These are phyloP conservation scores for Boletellus ananiceps DNA, from an alignment of 768 basidiomycete species.

Conservation along the genomic window DNA sequence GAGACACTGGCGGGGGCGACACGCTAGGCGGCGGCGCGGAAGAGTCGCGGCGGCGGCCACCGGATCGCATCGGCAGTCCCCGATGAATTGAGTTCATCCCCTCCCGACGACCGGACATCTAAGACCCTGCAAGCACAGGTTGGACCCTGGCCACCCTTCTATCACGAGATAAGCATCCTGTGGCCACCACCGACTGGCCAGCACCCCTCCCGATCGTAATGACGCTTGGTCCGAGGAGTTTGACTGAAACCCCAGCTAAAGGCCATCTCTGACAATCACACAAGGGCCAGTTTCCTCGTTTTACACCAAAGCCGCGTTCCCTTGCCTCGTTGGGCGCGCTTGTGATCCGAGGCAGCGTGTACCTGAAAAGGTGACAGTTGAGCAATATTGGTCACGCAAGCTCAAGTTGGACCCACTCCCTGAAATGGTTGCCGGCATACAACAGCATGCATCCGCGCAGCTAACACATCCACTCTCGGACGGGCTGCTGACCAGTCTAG, in stretches of 20 bases:
- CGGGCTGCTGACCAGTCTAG: no score
- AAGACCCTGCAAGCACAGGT: not conserved
- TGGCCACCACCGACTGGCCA: not conserved
- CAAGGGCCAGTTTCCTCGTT: not conserved
- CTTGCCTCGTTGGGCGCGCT: slow-evolving; percentile 1
- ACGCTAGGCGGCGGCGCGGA: slow-evolving; percentile 20
- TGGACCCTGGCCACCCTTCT: slow-evolving; percentile 6
- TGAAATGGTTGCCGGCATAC: not conserved
- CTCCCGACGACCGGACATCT: no score
- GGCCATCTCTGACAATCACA: no score
- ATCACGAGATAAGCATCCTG: not conserved
- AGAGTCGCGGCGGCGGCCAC: slow-evolving; percentile 16
- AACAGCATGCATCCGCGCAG: not conserved
- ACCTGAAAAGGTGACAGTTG: slow-evolving; percentile 1
- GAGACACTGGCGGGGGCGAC: slow-evolving; percentile 5
- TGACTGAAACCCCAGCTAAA: not conserved
- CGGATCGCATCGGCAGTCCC: not conserved
- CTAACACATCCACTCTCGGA: no score
- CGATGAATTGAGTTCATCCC: no score
- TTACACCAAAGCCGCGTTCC: slow-evolving; percentile 3
- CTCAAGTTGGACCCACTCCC: not conserved
- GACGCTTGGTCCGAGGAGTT: slow-evolving; percentile 18
- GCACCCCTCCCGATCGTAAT: not conserved
- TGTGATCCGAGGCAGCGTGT: slow-evolving; percentile 11
- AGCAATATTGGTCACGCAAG: not conserved